A percentile compares a stretch with the other conserved stretches of the same genome.
These are phyloP conservation scores for Malania oleifera DNA, from an alignment of 164 flowering plant species.

Conservation along the genomic window DNA sequence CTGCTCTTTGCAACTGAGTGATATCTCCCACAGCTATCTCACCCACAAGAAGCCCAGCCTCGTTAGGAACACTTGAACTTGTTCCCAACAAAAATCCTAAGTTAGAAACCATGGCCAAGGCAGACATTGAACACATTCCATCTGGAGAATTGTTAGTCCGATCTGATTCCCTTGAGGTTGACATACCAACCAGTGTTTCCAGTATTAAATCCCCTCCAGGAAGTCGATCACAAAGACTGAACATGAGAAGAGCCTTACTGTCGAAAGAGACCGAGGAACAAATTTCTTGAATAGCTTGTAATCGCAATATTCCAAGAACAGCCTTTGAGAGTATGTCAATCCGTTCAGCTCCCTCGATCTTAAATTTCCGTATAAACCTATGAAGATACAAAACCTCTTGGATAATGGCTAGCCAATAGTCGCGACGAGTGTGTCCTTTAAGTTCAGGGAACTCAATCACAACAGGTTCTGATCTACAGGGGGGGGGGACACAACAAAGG, in stretches of 20 bases:
- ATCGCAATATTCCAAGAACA: constrained; percentile 71
- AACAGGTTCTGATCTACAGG: constrained; percentile 78
- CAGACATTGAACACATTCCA: constrained; percentile 60
- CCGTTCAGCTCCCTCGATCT: constrained; percentile 48
- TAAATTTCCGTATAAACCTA: constrained; percentile 58
- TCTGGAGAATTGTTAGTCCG: constrained; percentile 28
- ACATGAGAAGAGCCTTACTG: constrained; percentile 66
- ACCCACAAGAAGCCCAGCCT: constrained; percentile 58
- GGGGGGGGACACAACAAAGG: constrained; percentile 13
- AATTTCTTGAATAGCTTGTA: constrained; percentile 76
- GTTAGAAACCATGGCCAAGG: constrained; percentile 56
- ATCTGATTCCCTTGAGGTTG: constrained; percentile 38
- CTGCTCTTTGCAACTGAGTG: constrained; percentile 62
- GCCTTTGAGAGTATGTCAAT: constrained; percentile 80
- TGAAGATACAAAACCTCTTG: constrained; percentile 75
- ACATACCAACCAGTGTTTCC: constrained; percentile 70
- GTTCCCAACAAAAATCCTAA: constrained; percentile 63
- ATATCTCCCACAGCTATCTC: constrained; percentile 79
- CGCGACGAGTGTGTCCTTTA: constrained; percentile 88
- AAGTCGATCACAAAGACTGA: constrained; percentile 79
- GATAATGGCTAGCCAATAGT: constrained; percentile 88
- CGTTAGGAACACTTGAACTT: constrained; percentile 27
- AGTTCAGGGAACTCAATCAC: constrained; percentile 91
- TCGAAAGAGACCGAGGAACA: constrained; percentile 27
- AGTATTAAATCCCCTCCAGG: constrained; percentile 94